phyloP scores from a whole-genome alignment of 2,329 filamentous ascomycete genomes.

The Penicillium rolfsii region DNA sequence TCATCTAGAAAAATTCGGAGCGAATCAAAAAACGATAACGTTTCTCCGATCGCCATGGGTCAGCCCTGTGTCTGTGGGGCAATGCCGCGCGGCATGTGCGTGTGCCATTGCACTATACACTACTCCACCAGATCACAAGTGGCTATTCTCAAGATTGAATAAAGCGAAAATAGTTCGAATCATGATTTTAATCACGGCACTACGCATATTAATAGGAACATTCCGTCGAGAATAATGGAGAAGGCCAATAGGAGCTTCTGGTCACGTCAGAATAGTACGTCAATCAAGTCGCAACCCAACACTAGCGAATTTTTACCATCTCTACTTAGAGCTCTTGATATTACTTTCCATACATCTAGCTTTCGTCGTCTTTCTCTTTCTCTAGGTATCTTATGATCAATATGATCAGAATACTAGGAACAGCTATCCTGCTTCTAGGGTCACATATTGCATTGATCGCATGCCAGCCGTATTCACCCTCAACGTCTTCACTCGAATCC shows the following conservation, averaged over 20 bases:
- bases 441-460: not conserved
- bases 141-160: not conserved
- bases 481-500: not conserved
- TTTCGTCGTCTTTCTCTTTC: not conserved
- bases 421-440: not conserved
- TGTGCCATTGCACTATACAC: conserved; percentile 10
- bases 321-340: not conserved
- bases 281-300: not conserved
- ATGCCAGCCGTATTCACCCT: not conserved
- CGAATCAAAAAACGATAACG: not conserved
- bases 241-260: not conserved
- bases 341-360: not conserved
- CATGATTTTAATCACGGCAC: not conserved
- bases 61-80: conserved; percentile 16
- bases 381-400: not conserved
- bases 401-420: not conserved
- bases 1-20: not conserved
- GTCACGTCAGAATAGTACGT: not conserved
- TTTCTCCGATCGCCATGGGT: not conserved
- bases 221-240: not conserved
- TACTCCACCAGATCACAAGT: not conserved
- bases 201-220: not conserved
- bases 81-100: conserved; percentile 21
- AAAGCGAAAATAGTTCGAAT: conserved; percentile 7
- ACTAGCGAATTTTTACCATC: not conserved